Base-by-base conservation (phyloP, 495 filamentous ascomycete species). In the Aspergillus sparsus region DNA sequence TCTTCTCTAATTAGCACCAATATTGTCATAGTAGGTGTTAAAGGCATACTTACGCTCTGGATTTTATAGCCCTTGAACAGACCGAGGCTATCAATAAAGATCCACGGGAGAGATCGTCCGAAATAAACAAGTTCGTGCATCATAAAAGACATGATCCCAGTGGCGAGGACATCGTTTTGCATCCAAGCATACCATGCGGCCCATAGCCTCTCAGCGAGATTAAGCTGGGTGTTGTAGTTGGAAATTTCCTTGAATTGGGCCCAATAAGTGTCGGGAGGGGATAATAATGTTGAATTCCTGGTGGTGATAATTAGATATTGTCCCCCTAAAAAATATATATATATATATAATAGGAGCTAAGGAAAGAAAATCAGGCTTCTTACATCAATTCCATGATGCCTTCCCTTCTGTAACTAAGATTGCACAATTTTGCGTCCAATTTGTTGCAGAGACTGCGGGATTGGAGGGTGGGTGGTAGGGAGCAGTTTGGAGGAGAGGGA, bases 171-270 rank as follows among this genome's bases (percentile, higher is more conserved):
- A 81, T 98, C 93, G 68, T 98, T 97, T 68, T 93, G 90, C 91
- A 98, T 96, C 85, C 88, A 98, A n/a, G 92, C 85, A 72, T 98
- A 98, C 93, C 93, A 90, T 70, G 93, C 91, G 27, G 90, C 89
- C 93, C 93, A 98, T 53, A 95, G 74, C 52, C 85, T 82, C 78
- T 98, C 93, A 65, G 86, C 79, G 51, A 89, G 75, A 74, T 94
- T 97, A 50, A 98, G 82, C 49, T 93, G 84, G 51, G 95, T 80
- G 82, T 94, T 95, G 80, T 90, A 89, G 65, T 89, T 87, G 55
- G 87, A 86, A 54, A 97, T 87, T 67, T 94, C 89, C 60, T 95
- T 86, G 74, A 92, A 95, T 65, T 93, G 89, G 55, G 80, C 86
- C 78, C 89, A 86, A 75, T 92, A 96, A 58, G 85, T 83, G 33